These are phyloP conservation scores for Monilinia fructigena DNA, from an alignment of 2,329 filamentous ascomycete genomes.

Conservation along the genomic window DNA sequence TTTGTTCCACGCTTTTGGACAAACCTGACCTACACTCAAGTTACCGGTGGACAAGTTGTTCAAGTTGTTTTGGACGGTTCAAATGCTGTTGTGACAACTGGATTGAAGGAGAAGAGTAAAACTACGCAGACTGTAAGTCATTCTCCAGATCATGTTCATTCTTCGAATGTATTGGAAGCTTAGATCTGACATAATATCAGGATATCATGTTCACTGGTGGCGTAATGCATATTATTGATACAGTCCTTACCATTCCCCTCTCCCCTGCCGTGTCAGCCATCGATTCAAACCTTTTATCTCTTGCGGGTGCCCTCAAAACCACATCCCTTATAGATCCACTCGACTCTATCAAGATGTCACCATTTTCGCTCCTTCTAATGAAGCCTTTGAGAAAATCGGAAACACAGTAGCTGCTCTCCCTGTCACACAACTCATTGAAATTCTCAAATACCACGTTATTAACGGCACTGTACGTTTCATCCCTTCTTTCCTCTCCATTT, in stretches of 20 bases:
- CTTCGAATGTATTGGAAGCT: slow-evolving; percentile 42
- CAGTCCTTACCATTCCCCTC: slow-evolving; percentile 50
- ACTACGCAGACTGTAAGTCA: slow-evolving; percentile 47
- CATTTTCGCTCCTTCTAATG: slow-evolving; percentile 42
- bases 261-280: slow-evolving; percentile 42
- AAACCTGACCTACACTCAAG: slow-evolving; percentile 47
- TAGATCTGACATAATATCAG: slow-evolving; percentile 37
- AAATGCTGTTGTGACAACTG: slow-evolving; percentile 18
- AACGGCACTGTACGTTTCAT: slow-evolving; percentile 14
- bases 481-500: not conserved
- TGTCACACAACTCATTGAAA: slow-evolving; percentile 33
- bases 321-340: slow-evolving; percentile 41
- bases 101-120: slow-evolving; percentile 22
- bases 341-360: slow-evolving; percentile 51
- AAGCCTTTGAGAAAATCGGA: slow-evolving; percentile 42
- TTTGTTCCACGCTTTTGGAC: slow-evolving; percentile 48
- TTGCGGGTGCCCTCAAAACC: slow-evolving; percentile 41
- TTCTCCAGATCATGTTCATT: slow-evolving; percentile 36
- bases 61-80: slow-evolving; percentile 25
- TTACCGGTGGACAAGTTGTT: slow-evolving; percentile 51
- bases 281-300: slow-evolving; percentile 43
- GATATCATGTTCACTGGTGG: slow-evolving; percentile 52
- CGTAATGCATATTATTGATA: slow-evolving; percentile 53
- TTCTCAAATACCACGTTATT: slow-evolving; percentile 39
- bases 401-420: slow-evolving; percentile 39